Percentiles rank a stretch among this genome's conserved stretches.
phyloP scores from a whole-genome alignment of 2,329 filamentous ascomycete species.

The Leptographium lundbergii region DNA sequence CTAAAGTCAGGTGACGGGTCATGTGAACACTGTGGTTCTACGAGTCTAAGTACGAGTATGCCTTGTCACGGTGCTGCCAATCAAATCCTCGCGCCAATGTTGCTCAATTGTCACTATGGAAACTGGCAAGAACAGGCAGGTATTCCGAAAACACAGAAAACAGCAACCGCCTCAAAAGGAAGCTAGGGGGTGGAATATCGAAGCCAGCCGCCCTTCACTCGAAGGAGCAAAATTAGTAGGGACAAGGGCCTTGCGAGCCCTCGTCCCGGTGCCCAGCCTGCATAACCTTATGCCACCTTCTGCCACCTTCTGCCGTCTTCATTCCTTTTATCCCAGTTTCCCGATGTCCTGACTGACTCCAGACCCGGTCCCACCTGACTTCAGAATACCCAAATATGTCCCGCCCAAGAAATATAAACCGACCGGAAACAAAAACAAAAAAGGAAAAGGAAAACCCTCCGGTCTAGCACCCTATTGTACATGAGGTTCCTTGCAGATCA shows the following conservation, averaged over 20 bases:
- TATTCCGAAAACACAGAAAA: slow-evolving; percentile 2
- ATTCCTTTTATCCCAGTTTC: background rate
- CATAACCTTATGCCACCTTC: background rate
- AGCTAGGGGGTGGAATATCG: background rate
- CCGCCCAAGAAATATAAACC: slow-evolving; percentile 1
- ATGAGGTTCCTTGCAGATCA: background rate
- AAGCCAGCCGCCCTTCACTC: background rate
- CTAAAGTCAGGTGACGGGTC: background rate
- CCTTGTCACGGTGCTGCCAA: background rate
- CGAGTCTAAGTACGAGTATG: no score
- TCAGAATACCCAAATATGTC: slow-evolving; percentile 6
- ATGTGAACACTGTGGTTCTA: background rate
- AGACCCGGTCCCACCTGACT: slow-evolving; percentile 2
- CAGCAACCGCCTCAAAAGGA: background rate
- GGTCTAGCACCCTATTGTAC: background rate
- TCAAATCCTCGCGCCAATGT: background rate
- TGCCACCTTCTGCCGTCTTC: background rate
- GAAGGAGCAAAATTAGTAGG: background rate
- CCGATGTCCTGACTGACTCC: slow-evolving; percentile 6
- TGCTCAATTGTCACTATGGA: slow-evolving; percentile 15
- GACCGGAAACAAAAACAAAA: background rate
- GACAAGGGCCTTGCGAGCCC: background rate
- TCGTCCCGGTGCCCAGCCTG: background rate
- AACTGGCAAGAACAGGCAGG: slow-evolving; percentile 8
- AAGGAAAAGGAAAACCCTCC: background rate